phyloP scores from a whole-genome alignment of 2,329 filamentous ascomycete species.

The Colletotrichum sp. region DNA sequence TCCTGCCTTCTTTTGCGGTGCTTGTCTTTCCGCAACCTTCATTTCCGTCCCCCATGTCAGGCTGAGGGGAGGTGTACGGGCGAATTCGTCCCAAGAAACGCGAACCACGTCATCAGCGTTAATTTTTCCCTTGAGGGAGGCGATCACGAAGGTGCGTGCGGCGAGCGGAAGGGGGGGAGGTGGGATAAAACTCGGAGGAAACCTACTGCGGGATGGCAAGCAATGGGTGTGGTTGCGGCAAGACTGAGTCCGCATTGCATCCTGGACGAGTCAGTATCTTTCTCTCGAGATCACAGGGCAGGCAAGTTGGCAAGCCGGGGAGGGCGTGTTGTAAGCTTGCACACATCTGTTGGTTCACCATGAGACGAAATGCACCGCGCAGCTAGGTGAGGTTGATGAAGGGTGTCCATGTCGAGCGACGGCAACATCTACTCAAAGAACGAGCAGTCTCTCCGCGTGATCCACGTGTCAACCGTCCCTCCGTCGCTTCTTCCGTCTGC shows the following conservation, averaged over 20 bases:
- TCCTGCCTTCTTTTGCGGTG: background rate
- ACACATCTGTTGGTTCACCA: background rate
- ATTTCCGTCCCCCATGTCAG: background rate
- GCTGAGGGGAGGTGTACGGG: background rate
- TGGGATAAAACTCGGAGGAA: background rate
- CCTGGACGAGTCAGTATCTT: background rate
- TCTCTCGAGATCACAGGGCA: background rate
- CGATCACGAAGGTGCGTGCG: background rate
- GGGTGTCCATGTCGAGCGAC: background rate
- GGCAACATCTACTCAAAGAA: background rate
- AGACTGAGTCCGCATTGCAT: background rate
- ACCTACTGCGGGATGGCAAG: background rate
- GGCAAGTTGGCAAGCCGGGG: background rate
- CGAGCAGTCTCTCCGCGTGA: background rate
- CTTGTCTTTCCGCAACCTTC: background rate
- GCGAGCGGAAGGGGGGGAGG: background rate
- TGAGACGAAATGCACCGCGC: background rate
- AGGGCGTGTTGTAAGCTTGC: background rate
- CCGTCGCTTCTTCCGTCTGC: background rate
- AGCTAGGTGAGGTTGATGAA: background rate
- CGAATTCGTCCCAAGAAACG: conserved; percentile 6
- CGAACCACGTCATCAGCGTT: conserved; percentile 8
- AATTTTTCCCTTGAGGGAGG: background rate
- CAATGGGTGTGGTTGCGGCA: background rate
- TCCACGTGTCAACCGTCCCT: background rate